phyloP scores from a whole-genome alignment of 228 moss, liverwort and hornwort species.

The Sphagnum fallax region DNA sequence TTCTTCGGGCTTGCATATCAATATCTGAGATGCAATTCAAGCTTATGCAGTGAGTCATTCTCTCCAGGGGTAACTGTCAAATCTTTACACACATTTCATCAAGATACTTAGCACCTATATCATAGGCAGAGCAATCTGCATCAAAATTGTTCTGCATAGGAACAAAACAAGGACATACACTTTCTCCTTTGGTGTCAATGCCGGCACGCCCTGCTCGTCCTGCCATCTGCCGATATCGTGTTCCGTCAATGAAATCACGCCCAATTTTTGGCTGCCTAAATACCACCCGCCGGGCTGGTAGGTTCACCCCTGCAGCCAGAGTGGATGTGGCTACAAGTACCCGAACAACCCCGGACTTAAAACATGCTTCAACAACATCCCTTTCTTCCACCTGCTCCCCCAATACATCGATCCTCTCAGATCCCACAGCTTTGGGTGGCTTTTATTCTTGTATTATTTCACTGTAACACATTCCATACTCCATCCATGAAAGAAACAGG shows the following conservation, averaged over 20 bases:
- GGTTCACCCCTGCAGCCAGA: conserved; percentile 91
- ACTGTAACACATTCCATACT: no score
- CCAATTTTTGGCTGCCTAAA: conserved; percentile 94
- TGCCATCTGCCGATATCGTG: conserved; percentile 95
- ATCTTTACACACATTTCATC: neutral
- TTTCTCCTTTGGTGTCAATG: conserved; percentile 94
- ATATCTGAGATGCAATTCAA: conserved; percentile 37
- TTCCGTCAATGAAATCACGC: conserved; percentile 82
- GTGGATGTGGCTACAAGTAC: conserved; percentile 95
- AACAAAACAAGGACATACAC: conserved; percentile 47
- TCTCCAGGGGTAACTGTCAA: neutral
- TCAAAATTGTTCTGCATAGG: neutral
- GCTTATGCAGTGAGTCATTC: neutral
- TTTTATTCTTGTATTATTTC: neutral
- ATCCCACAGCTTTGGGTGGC: neutral
- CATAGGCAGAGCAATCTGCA: neutral
- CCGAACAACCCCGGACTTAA: conserved; percentile 78
- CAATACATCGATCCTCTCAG: no score
- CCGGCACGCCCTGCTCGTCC: conserved; percentile 98
- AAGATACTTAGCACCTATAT: neutral
- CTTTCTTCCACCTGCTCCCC: conserved; percentile 77
- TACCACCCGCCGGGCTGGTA: conserved; percentile 92
- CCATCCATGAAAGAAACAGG: no score
- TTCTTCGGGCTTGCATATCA: conserved; percentile 96
- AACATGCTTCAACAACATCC: conserved; percentile 83